A percentile compares a stretch with the other conserved stretches of the same genome.
Evolutionary conservation across 805 yeast genomes (phyloP).

Genomic region (Yarrowia sp.): DNA sequence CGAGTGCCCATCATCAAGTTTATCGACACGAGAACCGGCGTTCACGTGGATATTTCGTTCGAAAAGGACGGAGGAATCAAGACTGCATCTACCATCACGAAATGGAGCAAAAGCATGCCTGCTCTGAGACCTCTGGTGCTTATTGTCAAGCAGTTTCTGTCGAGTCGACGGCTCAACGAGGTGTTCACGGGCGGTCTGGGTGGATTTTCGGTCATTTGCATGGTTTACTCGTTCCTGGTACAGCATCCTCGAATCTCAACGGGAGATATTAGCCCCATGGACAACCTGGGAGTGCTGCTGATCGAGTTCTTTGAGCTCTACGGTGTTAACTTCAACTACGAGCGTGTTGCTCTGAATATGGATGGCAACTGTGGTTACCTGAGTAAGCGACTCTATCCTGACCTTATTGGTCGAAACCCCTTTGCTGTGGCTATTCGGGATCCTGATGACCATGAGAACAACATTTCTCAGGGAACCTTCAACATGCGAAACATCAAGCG

Average conservation of each 20-base stretch:
- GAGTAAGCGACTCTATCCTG: conserved; percentile 61
- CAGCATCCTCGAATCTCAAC: conserved; percentile 81
- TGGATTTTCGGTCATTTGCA: conserved; percentile 89
- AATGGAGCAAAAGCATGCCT: conserved; percentile 76
- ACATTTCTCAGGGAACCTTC: conserved; percentile 84
- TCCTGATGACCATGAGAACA: conserved; percentile 84
- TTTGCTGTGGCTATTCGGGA: conserved; percentile 83
- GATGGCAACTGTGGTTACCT: conserved; percentile 66
- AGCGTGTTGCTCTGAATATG: conserved; percentile 72
- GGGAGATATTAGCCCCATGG: conserved; percentile 66
- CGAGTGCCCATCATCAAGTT: conserved; percentile 94
- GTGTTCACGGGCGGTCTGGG: conserved; percentile 96
- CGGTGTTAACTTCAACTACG: conserved; percentile 89
- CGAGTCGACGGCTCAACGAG: conserved; percentile 77
- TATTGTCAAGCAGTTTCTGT: conserved; percentile 82
- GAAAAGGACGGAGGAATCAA: conserved; percentile 82
- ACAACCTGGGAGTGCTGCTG: conserved; percentile 82
- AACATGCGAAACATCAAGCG: conserved; percentile 79
- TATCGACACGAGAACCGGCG: conserved; percentile 70
- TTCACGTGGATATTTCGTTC: conserved; percentile 89
- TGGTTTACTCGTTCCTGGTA: conserved; percentile 77
- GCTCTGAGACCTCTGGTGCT: conserved; percentile 84
- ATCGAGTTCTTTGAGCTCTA: conserved; percentile 93
- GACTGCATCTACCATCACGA: conserved; percentile 78
- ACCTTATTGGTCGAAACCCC: conserved; percentile 59